Evolutionary conservation across 2,329 filamentous ascomycete species (phyloP).

Genomic region (Trichophyton simii): DNA sequence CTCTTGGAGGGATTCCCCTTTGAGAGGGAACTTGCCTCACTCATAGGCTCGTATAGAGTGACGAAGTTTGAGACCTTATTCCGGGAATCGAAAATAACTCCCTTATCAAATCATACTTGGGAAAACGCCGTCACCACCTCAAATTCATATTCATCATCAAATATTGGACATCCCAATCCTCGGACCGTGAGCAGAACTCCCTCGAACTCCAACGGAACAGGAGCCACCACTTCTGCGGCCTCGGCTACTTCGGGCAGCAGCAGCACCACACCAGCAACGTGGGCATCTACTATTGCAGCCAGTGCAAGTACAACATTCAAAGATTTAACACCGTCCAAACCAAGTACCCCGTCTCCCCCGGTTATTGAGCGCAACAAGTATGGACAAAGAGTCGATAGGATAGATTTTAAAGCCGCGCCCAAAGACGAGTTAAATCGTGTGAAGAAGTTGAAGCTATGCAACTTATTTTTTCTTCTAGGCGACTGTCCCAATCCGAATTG

Average conservation of each 20-base stretch:
- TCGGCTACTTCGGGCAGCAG: background rate
- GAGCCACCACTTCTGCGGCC: constrained; percentile 5
- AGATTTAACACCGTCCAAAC: constrained; percentile 26
- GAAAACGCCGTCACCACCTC: background rate
- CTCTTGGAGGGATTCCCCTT: constrained; percentile 47
- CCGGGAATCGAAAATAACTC: constrained; percentile 37
- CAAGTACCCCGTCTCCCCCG: constrained; percentile 23
- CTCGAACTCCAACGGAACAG: constrained; percentile 21
- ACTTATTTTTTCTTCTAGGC: constrained; percentile 46
- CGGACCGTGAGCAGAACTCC: constrained; percentile 18
- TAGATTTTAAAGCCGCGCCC: constrained; percentile 38
- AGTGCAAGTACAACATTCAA: constrained; percentile 29
- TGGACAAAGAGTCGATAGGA: constrained; percentile 48
- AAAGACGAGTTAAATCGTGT: constrained; percentile 46
- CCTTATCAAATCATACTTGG: background rate
- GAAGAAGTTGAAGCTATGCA: constrained; percentile 52
- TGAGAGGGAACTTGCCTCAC: constrained; percentile 38
- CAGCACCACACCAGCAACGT: constrained; percentile 19
- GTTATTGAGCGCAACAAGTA: constrained; percentile 44
- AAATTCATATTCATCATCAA: background rate
- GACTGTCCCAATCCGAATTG: constrained; percentile 47
- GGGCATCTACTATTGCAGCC: constrained; percentile 26
- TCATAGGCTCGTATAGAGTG: constrained; percentile 38
- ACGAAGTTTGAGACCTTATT: constrained; percentile 43
- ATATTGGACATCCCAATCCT: background rate